These are phyloP conservation scores for Scutellaria barbata DNA, from an alignment of 257 asterid species.

Conservation along the genomic window DNA sequence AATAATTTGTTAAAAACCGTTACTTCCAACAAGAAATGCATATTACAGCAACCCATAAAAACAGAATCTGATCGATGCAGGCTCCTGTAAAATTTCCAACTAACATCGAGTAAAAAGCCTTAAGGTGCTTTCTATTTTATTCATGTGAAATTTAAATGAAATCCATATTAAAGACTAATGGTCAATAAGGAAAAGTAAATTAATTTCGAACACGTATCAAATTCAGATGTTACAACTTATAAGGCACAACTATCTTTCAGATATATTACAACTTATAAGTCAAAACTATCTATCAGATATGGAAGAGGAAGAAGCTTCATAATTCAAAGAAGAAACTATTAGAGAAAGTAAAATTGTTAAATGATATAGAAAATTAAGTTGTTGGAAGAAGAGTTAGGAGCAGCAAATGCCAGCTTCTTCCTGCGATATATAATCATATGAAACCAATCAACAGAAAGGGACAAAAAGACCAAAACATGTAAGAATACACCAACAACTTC, in stretches of 20 bases:
- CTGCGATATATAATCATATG: neutral
- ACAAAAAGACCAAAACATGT: neutral
- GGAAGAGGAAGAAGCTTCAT: neutral
- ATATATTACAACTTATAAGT: neutral
- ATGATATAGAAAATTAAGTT: neutral
- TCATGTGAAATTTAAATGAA: constrained; percentile 9
- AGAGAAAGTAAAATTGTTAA: neutral
- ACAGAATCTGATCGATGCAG: neutral
- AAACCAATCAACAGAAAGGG: neutral
- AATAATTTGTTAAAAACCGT: too few species aligned
- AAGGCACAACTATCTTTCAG: neutral
- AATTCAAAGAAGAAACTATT: neutral
- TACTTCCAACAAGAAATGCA: neutral
- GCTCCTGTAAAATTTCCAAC: neutral
- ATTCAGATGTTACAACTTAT: neutral
- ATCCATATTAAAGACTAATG: neutral
- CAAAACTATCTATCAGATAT: neutral
- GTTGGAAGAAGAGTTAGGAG: neutral
- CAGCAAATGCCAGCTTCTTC: neutral
- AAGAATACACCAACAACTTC: neutral
- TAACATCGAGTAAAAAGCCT: neutral
- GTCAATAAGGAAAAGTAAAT: neutral
- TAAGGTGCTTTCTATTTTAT: neutral
- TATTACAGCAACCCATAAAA: neutral
- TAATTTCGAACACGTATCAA: neutral